A percentile compares a stretch with the other conserved stretches of the same genome.
Conservation (phyloP, 805 yeast genomes). For the Vanderwaltozyma verrucispora region DNA sequence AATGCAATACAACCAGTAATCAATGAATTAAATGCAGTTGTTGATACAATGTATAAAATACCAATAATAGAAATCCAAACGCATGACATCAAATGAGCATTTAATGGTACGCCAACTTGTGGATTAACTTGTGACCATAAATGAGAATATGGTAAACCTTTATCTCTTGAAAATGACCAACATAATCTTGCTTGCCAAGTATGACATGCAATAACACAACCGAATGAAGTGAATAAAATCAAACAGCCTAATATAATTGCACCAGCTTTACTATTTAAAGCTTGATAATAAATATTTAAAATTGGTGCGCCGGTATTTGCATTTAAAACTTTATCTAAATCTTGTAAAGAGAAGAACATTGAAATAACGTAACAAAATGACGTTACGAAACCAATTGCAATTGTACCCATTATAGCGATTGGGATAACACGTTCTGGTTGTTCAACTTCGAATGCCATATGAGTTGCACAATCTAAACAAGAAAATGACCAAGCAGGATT, state of each 20-base stretch:
- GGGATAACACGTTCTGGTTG: conserved; percentile 54
- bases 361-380: conserved; percentile 44
- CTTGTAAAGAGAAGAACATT: conserved; percentile 52
- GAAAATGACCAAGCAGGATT: conserved; percentile 66
- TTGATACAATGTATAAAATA: conserved; percentile 51
- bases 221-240: conserved; percentile 47
- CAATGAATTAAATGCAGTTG: conserved; percentile 59
- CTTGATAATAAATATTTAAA: conserved; percentile 54
- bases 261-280: conserved; percentile 43
- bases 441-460: conserved; percentile 58
- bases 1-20: conserved; percentile 55
- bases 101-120: conserved; percentile 46
- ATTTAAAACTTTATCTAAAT: conserved; percentile 37
- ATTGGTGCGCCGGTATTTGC: conserved; percentile 56
- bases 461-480: conserved; percentile 63
- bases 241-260: conserved; percentile 45
- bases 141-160: conserved; percentile 51
- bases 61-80: conserved; percentile 44
- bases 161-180: conserved; percentile 66
- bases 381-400: conserved; percentile 60
- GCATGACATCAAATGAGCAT: conserved; percentile 52
- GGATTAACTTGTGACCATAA: conserved; percentile 44
- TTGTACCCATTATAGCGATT: conserved; percentile 55
- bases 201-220: conserved; percentile 55
- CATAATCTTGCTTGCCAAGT: conserved; percentile 65